Percentiles rank a stretch among this genome's conserved stretches.
phyloP scores from a whole-genome alignment of 1,284 basidiomycete genomes.

The Apiotrichum siamense region DNA sequence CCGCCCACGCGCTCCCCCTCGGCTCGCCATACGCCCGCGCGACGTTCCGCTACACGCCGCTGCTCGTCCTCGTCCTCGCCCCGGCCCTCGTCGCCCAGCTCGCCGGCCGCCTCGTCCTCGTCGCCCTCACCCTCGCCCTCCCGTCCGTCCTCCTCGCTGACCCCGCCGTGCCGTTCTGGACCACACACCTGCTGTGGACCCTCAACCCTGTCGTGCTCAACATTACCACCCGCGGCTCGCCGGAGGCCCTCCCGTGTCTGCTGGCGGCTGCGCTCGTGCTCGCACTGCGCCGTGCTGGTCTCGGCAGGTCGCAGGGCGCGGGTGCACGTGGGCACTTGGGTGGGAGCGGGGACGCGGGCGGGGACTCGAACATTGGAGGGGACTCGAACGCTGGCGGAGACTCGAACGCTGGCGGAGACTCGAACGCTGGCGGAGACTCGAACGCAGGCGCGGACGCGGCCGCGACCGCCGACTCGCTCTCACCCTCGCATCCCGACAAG shows the following conservation, averaged over 20 bases:
- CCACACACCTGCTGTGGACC: constrained; percentile 59
- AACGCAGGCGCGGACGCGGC: no score
- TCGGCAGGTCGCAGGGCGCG: background rate
- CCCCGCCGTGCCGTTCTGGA: constrained; percentile 16
- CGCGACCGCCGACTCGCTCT: no score
- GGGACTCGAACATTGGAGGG: no score
- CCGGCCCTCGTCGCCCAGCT: constrained; percentile 76
- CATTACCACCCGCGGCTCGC: constrained; percentile 92
- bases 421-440: no score
- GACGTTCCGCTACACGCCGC: constrained; percentile 94
- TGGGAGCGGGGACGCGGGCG: background rate
- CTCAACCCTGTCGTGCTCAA: constrained; percentile 92
- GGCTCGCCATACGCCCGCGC: constrained; percentile 81
- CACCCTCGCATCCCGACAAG: no score
- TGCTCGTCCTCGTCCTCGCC: constrained; percentile 73
- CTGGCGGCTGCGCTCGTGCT: constrained; percentile 56
- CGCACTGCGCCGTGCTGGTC: constrained; percentile 55
- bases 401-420: no score
- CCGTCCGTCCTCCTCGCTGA: constrained; percentile 64
- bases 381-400: no score
- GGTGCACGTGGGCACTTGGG: no score
- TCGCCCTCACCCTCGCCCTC: constrained; percentile 74
- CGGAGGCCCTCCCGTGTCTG: constrained; percentile 79
- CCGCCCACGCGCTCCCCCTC: background rate
- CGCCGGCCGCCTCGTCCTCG: constrained; percentile 87